Percentiles rank a stretch among this genome's conserved stretches.
Conservation (phyloP, 164 flowering plant genomes). For the Cinnamomum chago region DNA sequence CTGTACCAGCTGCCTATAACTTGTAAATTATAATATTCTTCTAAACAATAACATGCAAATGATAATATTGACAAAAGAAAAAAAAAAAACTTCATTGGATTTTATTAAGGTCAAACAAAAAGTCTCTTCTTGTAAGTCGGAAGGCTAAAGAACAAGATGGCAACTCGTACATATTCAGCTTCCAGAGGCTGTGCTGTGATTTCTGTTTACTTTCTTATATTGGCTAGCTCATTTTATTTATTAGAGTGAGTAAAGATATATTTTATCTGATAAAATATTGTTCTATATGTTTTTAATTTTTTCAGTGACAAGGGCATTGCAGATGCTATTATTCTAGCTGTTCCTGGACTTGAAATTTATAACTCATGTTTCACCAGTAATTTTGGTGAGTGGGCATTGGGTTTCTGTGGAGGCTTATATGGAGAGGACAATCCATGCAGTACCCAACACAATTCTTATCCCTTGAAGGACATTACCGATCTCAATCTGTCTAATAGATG, state of each 20-base stretch:
- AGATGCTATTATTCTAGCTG: slow-evolving; percentile 47
- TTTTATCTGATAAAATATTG: background rate
- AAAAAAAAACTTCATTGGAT: no score
- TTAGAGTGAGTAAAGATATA: slow-evolving; percentile 4
- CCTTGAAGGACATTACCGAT: slow-evolving; percentile 49
- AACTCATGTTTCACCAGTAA: slow-evolving; percentile 68
- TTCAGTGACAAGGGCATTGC: slow-evolving; percentile 40
- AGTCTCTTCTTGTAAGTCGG: no score
- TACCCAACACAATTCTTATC: slow-evolving; percentile 16
- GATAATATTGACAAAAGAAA: no score
- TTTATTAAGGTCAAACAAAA: no score
- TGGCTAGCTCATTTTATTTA: background rate
- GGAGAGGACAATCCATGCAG: slow-evolving; percentile 54
- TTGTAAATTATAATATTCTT: background rate
- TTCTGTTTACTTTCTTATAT: background rate
- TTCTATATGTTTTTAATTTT: slow-evolving; percentile 11
- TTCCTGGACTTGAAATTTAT: slow-evolving; percentile 68
- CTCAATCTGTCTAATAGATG: slow-evolving; percentile 81
- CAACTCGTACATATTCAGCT: no score
- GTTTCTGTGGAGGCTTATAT: slow-evolving; percentile 81
- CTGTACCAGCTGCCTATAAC: background rate
- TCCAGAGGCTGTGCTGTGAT: background rate
- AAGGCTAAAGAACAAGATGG: no score
- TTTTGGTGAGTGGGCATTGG: slow-evolving; percentile 81
- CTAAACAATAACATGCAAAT: background rate